Evolutionary conservation across 257 asterid species (phyloP).

Genomic region (Fraxinus excelsior): DNA sequence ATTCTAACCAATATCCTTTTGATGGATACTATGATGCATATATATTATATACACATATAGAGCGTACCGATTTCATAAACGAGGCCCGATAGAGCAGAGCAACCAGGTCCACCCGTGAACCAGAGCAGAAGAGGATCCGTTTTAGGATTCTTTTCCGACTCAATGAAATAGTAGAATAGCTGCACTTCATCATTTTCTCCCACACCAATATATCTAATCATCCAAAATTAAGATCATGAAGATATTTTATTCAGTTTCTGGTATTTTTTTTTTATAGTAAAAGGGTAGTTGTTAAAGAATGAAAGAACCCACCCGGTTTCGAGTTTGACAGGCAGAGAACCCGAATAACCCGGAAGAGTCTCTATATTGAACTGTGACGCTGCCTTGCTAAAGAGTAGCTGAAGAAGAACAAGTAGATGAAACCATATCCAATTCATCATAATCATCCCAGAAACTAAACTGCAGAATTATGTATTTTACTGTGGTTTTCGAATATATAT

Average conservation of each 20-base stretch:
- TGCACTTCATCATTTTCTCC: constrained; percentile 27
- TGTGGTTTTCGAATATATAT: no score
- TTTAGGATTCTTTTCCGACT: constrained; percentile 15
- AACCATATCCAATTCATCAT: neutral
- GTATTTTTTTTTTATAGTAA: no score
- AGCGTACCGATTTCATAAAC: constrained; percentile 20
- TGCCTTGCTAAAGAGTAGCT: neutral
- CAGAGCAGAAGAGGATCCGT: constrained; percentile 25
- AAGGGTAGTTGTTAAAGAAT: neutral
- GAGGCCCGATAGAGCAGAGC: constrained; percentile 22
- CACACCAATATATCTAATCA: constrained; percentile 18
- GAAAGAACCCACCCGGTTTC: constrained; percentile 14
- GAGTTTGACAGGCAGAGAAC: constrained; percentile 21
- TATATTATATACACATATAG: neutral
- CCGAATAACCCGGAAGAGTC: constrained; percentile 22
- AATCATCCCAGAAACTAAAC: neutral
- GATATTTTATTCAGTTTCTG: neutral
- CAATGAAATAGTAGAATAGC: constrained; percentile 22
- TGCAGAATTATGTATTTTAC: no score
- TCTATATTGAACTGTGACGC: neutral
- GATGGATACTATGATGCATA: no score
- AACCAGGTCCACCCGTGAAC: constrained; percentile 30
- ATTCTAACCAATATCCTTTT: no score
- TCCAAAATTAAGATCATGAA: neutral
- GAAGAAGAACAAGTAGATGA: neutral